Base-by-base conservation (phyloP, 179 eudicot genomes). In the Carnegiea gigantea region DNA sequence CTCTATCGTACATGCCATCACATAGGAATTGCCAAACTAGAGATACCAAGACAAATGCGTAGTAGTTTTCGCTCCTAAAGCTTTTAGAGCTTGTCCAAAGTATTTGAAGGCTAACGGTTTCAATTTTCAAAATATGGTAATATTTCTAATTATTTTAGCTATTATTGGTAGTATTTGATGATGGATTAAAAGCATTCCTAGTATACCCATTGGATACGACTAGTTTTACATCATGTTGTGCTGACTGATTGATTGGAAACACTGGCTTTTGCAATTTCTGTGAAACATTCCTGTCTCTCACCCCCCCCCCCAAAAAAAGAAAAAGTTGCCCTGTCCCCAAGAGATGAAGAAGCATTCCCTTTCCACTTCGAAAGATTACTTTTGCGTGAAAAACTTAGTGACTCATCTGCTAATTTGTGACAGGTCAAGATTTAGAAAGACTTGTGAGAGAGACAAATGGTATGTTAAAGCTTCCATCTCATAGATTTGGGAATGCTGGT, bases 371-470 rank as follows among this genome's bases (percentile, higher is more conserved):
- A 15, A 36, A 14, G 3, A 15, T 36, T 15, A 33, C 62, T 13
- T 70, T 36, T 14, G 30, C 36, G 23, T 72, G 77, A 28, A 4
- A 28, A 26, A 70, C 21, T 14, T 75, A 24, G 46, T 84, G 67
- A 76, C 62, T 23, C 12, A 28, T 84, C 15, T 76, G 62, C 49
- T 79, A 60, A 75, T 78, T 84, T 88, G 75, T 78, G 73, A 81
- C 93, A 96, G 99, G 91, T 79, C 84, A 88, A 78, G 98, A 96
- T 85, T 83, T 95, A 71, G 97, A 95, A 75, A 90, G 92, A 83
- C 95, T 95, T 72, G 96, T 90, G 85, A 83, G 87, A 77, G 92
- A 88, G 65, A 94, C 99, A 23, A 92, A 95, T 79, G 99, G 99
- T 95, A 90, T 84, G 88, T 57, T 44, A 20, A 44, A 48, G 73